Evolutionary conservation across 345 rosid species (phyloP).

Genomic region (Hypericum perforatum): DNA sequence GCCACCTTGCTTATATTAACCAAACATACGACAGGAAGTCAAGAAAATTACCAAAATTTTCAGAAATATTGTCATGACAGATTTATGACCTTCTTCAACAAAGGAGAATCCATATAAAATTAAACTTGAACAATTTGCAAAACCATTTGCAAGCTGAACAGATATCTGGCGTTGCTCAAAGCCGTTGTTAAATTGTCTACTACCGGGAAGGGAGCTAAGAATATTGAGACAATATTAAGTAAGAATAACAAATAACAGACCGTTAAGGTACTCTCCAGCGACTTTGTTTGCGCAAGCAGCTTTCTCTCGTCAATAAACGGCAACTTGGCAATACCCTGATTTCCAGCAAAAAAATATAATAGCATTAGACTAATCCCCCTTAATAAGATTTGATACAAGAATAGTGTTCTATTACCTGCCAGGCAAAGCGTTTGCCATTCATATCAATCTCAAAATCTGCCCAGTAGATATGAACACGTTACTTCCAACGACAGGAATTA

Average conservation of each 20-base stretch:
- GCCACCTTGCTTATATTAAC: too few species aligned
- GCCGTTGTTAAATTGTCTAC: too few species aligned
- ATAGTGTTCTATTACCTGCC: conserved; percentile 60
- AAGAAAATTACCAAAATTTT: too few species aligned
- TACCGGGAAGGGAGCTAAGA: too few species aligned
- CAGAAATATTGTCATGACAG: too few species aligned
- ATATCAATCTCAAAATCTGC: conserved; percentile 95
- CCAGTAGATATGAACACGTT: conserved; percentile 11
- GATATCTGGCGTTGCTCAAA: too few species aligned
- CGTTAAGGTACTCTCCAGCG: conserved; percentile 70
- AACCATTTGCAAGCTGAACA: too few species aligned
- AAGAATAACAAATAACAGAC: conserved; percentile 28
- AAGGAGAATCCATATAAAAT: too few species aligned
- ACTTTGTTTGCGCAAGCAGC: conserved; percentile 71
- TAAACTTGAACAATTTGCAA: too few species aligned
- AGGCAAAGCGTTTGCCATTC: conserved; percentile 95
- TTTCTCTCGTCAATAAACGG: conserved; percentile 83
- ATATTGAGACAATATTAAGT: neutral
- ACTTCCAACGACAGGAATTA: conserved; percentile 4
- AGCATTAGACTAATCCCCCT: conserved; percentile 3
- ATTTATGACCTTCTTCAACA: too few species aligned
- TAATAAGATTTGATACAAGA: neutral
- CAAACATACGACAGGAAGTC: too few species aligned
- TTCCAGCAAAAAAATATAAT: conserved; percentile 16
- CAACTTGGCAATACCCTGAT: conserved; percentile 85